Evolutionary conservation across 164 flowering plant genomes (phyloP).

Genomic region (Chloranthus sessilifolius): DNA sequence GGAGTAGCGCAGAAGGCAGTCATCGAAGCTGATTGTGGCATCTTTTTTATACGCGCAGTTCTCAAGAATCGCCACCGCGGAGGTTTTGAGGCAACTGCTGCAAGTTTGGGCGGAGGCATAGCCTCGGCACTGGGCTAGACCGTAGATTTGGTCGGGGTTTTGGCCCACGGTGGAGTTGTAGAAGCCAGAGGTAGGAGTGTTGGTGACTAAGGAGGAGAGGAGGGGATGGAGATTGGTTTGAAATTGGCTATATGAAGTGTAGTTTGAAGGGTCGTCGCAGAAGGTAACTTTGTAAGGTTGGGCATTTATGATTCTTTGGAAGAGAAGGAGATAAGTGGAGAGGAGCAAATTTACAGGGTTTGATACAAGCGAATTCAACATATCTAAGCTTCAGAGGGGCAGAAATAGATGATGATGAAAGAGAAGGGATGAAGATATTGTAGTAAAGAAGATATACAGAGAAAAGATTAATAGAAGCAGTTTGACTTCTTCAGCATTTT

Average conservation of each 20-base stretch:
- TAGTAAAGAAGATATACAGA: no score
- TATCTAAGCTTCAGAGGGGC: no score
- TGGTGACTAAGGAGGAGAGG: conserved; percentile 4
- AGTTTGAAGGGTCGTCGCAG: background rate
- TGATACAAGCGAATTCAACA: no score
- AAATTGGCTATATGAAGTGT: conserved; percentile 12
- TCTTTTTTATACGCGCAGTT: conserved; percentile 8
- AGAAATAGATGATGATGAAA: no score
- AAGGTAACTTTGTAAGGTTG: no score
- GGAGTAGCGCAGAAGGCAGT: conserved; percentile 20
- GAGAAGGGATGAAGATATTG: no score
- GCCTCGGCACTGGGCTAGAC: conserved; percentile 11
- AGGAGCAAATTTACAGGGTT: no score
- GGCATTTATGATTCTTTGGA: background rate
- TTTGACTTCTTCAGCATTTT: no score
- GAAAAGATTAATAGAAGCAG: no score
- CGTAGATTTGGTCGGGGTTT: conserved; percentile 6
- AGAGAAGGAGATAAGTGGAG: no score
- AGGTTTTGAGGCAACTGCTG: conserved; percentile 6
- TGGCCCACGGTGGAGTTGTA: conserved; percentile 3
- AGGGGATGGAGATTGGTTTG: conserved; percentile 14
- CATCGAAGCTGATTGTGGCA: conserved; percentile 6
- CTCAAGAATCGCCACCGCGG: background rate
- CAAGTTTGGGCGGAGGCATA: background rate
- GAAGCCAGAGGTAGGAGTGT: background rate